phyloP scores from a whole-genome alignment of 2,329 filamentous ascomycete species.

The Claviceps pusilla region DNA sequence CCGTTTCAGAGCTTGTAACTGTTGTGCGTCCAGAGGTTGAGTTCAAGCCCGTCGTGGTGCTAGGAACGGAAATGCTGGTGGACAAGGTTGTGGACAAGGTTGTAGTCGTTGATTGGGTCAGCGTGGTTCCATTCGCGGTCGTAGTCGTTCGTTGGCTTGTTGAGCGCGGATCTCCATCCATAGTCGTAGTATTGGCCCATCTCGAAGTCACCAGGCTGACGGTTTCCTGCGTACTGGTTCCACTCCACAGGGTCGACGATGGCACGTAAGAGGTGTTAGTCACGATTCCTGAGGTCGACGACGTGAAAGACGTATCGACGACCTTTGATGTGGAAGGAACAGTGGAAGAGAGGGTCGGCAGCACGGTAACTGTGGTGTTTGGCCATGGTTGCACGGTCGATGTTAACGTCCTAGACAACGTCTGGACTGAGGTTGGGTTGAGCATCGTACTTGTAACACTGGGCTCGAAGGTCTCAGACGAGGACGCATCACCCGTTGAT shows the following conservation, averaged over 20 bases:
- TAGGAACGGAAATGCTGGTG: background rate
- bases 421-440: background rate
- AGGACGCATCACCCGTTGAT: background rate
- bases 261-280: background rate
- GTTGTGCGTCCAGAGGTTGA: background rate
- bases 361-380: background rate
- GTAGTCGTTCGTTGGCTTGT: background rate
- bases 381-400: background rate
- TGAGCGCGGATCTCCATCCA: background rate
- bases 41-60: background rate
- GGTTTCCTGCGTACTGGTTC: background rate
- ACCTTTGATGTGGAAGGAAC: background rate
- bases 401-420: background rate
- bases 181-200: constrained; percentile 2
- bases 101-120: background rate
- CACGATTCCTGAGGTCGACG: background rate
- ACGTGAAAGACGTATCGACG: background rate
- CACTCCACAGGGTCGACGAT: background rate
- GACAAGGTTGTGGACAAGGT: background rate
- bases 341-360: background rate
- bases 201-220: background rate
- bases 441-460: background rate
- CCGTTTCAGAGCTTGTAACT: background rate
- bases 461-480: background rate
- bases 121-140: background rate